Evolutionary conservation across 176 grass and related monocot species (phyloP).

Genomic region (Leersia perrieri): DNA sequence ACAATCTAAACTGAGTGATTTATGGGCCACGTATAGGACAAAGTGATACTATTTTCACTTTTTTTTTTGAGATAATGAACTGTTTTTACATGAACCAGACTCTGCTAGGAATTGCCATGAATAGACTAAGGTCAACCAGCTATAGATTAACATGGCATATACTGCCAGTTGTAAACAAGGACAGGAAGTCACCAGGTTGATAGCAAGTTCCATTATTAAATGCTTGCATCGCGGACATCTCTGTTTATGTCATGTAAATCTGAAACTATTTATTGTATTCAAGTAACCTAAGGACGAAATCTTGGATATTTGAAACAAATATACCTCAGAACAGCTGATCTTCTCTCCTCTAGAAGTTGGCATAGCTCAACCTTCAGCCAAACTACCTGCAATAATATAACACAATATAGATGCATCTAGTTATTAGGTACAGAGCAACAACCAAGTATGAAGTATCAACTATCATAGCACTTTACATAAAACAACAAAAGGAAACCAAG

Average conservation of each 20-base stretch:
- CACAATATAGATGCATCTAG: neutral
- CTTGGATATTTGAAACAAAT: slow-evolving; percentile 37
- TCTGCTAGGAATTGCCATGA: neutral
- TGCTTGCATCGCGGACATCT: neutral
- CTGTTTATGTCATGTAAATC: slow-evolving; percentile 7
- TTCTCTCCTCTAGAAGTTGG: slow-evolving; percentile 85
- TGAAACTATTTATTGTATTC: slow-evolving; percentile 1
- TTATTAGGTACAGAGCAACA: neutral
- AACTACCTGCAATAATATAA: slow-evolving; percentile 49
- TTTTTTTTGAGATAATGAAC: too few relatives aligned
- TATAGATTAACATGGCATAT: neutral
- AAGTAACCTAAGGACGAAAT: neutral
- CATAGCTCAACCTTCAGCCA: slow-evolving; percentile 96
- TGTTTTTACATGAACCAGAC: slow-evolving; percentile 16
- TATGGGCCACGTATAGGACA: neutral
- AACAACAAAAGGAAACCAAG: slow-evolving; percentile 8
- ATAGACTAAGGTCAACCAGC: neutral
- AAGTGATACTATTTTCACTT: too few relatives aligned
- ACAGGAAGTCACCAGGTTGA: neutral
- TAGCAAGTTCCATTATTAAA: neutral
- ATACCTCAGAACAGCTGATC: slow-evolving; percentile 87
- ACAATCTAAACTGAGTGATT: neutral
- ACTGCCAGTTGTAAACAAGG: slow-evolving; percentile 9
- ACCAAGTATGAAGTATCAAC: neutral
- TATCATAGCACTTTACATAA: slow-evolving; percentile 24